Evolutionary conservation across 2,329 filamentous ascomycete species (phyloP), one percentile per base, ranked within the genome.

Genomic region (Monosporascus sp.): DNA sequence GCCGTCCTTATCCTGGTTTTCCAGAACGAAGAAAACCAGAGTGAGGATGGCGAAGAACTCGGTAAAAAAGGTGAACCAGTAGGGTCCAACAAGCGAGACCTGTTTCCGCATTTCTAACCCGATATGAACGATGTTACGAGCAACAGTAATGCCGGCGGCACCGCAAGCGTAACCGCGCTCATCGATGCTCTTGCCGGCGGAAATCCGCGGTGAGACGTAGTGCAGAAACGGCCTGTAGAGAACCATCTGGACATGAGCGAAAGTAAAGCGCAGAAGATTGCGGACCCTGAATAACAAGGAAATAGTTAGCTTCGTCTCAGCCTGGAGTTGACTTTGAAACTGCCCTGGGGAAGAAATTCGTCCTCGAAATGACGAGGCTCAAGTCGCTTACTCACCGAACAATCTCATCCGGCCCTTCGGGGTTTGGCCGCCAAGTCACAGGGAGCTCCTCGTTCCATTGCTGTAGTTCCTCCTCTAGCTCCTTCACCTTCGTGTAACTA

Each of bases 21-120:
- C 89, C 16, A 91, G 75, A 1, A 88, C 87, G 65, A 88, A 93
- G 65, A 90, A 94, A 1, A 93, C 77, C 46, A 94, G 75, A 0
- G 89, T 89, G 35, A 94, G 74, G 35, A 93, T 87, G 16, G 88
- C 86, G 65, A 91, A 92, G 71, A 91, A 92, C 17, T 89, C 87
- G 2, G 88, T 91, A 65, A 91, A 93, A 66, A 93, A 83, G 60
- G 89, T 88, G 65, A 93, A 93, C 89, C 89, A 94, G 69, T 91
- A 92, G 0, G 89, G 87, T 1, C 89, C 90, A 57, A 87, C 86
- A n/a, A 94, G 75, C 7, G 90, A 76, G 4, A 86, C 82, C 63
- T 87, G 82, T 65, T 85, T 86, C 59, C 87, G 85, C 75, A 92
- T 92, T 63, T 91, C 87, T 22, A 84, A 79, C 5, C 86, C 87